phyloP scores from a whole-genome alignment of 257 asterid species.

The Oldenlandia corymbosa region DNA sequence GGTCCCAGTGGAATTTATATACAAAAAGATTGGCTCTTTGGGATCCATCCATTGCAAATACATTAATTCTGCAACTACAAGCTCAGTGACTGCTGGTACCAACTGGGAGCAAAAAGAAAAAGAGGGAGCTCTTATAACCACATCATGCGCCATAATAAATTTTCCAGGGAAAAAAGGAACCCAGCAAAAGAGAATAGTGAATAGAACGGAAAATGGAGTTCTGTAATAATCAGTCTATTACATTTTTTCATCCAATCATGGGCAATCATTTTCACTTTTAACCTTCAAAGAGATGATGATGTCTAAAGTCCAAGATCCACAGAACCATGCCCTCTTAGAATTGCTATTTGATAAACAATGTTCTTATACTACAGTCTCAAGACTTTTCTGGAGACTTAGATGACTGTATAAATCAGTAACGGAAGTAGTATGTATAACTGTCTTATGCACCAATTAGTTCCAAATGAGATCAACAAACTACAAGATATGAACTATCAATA shows the following conservation, averaged over 20 bases:
- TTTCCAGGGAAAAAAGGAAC: too few relatives aligned
- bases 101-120: constrained; percentile 50
- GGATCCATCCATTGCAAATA: constrained; percentile 90
- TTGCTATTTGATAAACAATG: not conserved
- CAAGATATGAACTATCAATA: not conserved
- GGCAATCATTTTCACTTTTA: not conserved
- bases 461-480: not conserved
- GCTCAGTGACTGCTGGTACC: constrained; percentile 94
- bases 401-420: not conserved
- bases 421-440: not conserved
- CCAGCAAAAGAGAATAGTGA: not conserved
- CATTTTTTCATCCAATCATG: not conserved
- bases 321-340: not conserved
- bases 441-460: not conserved
- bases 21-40: constrained; percentile 70
- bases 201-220: not conserved
- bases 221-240: not conserved
- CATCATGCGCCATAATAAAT: too few relatives aligned
- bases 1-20: constrained; percentile 95
- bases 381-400: not conserved
- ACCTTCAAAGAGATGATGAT: not conserved
- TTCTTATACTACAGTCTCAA: not conserved
- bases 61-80: constrained; percentile 77
- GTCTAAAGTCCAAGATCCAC: not conserved
- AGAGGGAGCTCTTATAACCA: too few relatives aligned